Evolutionary conservation across 352 stramenopile species (phyloP).

Genomic region (Globisporangium canariense): DNA sequence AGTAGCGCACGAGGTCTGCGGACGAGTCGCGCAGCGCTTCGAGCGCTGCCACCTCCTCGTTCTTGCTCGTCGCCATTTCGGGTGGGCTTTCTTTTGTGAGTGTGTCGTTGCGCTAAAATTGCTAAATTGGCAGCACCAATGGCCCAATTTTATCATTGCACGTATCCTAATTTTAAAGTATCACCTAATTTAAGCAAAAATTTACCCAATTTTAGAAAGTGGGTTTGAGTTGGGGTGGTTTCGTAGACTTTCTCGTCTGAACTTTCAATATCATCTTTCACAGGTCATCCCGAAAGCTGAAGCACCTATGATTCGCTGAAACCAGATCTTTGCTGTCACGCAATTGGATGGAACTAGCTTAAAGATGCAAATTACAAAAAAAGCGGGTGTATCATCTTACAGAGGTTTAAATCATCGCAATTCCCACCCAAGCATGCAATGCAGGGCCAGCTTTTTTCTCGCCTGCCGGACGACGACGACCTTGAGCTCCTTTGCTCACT

Average conservation of each 20-base stretch:
- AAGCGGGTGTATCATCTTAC: no score
- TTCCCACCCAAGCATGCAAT: not conserved
- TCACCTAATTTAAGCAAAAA: not conserved
- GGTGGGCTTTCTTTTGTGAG: not conserved
- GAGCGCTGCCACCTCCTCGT: constrained; percentile 75
- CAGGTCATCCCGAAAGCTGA: not conserved
- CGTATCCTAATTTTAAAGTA: not conserved
- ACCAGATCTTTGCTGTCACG: not conserved
- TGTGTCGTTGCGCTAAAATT: not conserved
- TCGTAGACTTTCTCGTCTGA: not conserved
- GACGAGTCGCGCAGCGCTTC: constrained; percentile 77
- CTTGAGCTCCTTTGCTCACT: not conserved
- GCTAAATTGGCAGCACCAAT: not conserved
- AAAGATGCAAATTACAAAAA: not conserved
- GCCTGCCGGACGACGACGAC: not conserved
- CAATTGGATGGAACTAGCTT: not conserved
- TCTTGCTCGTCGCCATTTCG: constrained; percentile 54
- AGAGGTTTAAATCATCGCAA: no score
- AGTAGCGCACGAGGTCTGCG: constrained; percentile 65
- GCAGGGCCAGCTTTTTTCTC: not conserved
- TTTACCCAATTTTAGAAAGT: not conserved
- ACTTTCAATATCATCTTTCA: not conserved
- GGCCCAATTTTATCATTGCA: not conserved
- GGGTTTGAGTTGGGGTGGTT: not conserved
- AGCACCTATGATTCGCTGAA: not conserved